Evolutionary conservation across 306 rosid species (phyloP).

Genomic region (Malus fusca): DNA sequence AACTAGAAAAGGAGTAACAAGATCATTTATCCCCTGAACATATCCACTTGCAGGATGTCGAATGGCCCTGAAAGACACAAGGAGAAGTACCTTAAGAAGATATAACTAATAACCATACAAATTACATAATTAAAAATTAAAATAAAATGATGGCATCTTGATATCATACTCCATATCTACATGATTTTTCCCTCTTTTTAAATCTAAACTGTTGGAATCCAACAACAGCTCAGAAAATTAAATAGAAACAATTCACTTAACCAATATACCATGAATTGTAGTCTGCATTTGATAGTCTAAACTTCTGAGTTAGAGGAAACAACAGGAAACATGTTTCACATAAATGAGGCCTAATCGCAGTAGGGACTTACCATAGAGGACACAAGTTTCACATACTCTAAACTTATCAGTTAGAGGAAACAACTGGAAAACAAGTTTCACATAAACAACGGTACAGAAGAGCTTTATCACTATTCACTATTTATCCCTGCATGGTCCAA

Average conservation of each 20-base stretch:
- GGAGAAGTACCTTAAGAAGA: constrained; percentile 8
- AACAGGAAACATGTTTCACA: neutral
- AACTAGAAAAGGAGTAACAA: constrained; percentile 84
- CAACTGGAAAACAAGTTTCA: neutral
- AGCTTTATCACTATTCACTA: neutral
- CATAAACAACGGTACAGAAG: neutral
- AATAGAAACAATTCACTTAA: neutral
- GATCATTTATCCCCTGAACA: constrained; percentile 98
- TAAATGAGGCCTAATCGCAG: too few species aligned
- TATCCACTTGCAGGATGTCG: constrained; percentile 99
- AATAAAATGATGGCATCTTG: neutral
- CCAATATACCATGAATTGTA: neutral
- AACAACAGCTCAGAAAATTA: neutral
- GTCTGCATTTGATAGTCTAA: neutral
- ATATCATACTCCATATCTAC: neutral
- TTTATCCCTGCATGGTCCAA: neutral
- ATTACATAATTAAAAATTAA: neutral
- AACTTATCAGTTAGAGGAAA: neutral
- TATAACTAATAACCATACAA: neutral
- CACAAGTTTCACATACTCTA: neutral
- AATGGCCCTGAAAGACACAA: constrained; percentile 68
- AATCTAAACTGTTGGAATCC: neutral
- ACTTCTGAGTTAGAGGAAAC: neutral
- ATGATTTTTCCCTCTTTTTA: neutral
- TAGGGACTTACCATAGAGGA: too few species aligned